Base-by-base conservation (phyloP, 345 rosid genomes). In the Passiflora organensis region DNA sequence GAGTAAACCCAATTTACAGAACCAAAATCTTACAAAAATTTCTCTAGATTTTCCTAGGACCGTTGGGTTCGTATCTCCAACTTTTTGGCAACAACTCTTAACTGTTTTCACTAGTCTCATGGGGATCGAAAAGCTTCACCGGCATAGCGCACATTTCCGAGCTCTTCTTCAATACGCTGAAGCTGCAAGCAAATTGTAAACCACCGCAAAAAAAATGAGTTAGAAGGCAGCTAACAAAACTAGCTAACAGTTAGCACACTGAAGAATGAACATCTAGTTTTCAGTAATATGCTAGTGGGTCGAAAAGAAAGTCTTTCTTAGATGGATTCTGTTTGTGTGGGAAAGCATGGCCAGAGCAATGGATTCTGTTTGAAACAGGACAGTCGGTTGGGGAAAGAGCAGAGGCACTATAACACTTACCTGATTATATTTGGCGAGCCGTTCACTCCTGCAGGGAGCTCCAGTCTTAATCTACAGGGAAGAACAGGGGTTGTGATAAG, bases 371-470 rank as follows among this genome's bases (percentile, higher is more conserved):
- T 14, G 9, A 8, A 50, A 37, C 38, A 24, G 24, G 16, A 15
- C n/a, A 8, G 24, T 32, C 15, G 42, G 21, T n/a, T n/a, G 25
- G 32, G 25, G n/a, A 41, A 37, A 28, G 17, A 32, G n/a, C 38
- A 20, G 15, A 51, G 25, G n/a, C n/a, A 37, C 41, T 15, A 25
- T 16, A 43, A n/a, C 9, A 53, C 32, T 42, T 79, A 87, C 99
- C 95, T 94, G 99, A 60, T 94, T 94, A 75, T 94, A 94, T 75
- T 89, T 94, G 73, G 99, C 91, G 62, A 89, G 64, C 21, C 96
- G 77, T 83, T 94, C 99, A 63, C 97, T 89, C 64, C 96, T 75
- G 73, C 95, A 94, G 19, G 99, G 97, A 70, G 99, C 99, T 60
- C 97, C 99, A 11, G 96, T 89, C 82, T 93, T 93, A 79, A 93